Evolutionary conservation across 345 rosid species (phyloP).

Genomic region (Bretschneidera sinensis): DNA sequence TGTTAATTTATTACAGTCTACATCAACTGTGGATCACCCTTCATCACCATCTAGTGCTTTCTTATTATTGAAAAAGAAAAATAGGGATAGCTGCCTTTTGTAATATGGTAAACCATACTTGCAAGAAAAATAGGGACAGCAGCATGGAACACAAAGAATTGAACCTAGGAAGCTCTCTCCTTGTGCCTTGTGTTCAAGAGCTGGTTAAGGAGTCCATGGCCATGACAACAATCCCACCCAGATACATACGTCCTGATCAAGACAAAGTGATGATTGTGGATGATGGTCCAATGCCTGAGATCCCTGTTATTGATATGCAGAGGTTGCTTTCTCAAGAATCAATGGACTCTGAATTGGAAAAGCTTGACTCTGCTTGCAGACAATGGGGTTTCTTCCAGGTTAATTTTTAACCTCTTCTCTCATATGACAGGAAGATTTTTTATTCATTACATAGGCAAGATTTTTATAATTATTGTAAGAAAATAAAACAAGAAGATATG

Average conservation of each 20-base stretch:
- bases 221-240: conserved; percentile 25
- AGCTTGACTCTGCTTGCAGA: conserved; percentile 38
- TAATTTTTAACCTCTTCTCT: conserved; percentile 2
- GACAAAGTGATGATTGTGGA: conserved; percentile 7
- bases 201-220: conserved; percentile 18
- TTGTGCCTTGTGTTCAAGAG: conserved; percentile 42
- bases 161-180: conserved; percentile 32
- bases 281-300: conserved; percentile 8
- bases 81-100: too few relatives aligned
- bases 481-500: neutral
- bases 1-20: too few relatives aligned
- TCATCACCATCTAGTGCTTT: too few relatives aligned
- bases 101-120: too few relatives aligned
- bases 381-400: conserved; percentile 39
- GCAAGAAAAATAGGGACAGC: too few relatives aligned
- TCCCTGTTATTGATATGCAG: conserved; percentile 41
- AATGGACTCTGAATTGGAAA: conserved; percentile 33
- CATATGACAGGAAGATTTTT: too few relatives aligned
- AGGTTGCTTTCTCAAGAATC: conserved; percentile 23
- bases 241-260: conserved; percentile 32
- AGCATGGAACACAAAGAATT: conserved; percentile 32
- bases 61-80: too few relatives aligned
- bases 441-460: too few relatives aligned
- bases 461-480: neutral
- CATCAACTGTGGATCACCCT: too few relatives aligned